Percentiles rank a stretch among this genome's conserved stretches.
Conservation (phyloP, 2,329 filamentous ascomycete genomes). For the Rutstroemia sp. region DNA sequence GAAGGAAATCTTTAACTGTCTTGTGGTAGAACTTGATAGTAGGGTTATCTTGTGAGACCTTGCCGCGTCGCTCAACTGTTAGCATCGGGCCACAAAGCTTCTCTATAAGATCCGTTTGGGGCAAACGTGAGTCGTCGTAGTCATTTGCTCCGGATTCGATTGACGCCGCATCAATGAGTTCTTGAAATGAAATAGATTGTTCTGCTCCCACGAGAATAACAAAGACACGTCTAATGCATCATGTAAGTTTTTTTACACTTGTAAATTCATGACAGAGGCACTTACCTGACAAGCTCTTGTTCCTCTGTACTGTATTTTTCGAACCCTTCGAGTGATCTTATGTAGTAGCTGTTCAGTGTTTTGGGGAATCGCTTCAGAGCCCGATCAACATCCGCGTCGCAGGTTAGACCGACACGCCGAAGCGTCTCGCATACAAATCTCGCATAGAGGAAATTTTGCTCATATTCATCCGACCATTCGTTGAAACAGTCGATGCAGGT, state of each 20-base stretch:
- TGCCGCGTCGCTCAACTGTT: background rate
- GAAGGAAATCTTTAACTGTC: constrained; percentile 8
- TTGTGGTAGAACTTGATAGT: constrained; percentile 8
- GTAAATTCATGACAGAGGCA: too few relatives aligned
- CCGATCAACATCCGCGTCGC: background rate
- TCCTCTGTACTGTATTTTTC: background rate
- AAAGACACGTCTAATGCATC: constrained; percentile 2
- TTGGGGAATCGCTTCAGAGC: constrained; percentile 7
- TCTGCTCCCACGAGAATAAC: constrained; percentile 5
- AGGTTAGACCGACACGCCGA: background rate
- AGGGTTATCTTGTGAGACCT: constrained; percentile 2
- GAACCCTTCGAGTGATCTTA: constrained; percentile 6
- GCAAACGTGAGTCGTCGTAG: background rate
- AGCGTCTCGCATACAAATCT: constrained; percentile 6
- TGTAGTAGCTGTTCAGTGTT: constrained; percentile 7
- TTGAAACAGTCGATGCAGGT: constrained; percentile 2
- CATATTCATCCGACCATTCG: constrained; percentile 1
- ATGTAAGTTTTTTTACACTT: too few relatives aligned
- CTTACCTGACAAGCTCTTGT: constrained; percentile 11
- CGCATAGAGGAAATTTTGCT: constrained; percentile 12
- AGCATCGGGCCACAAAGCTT: background rate
- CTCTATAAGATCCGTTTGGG: background rate
- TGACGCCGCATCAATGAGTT: background rate
- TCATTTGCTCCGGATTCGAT: background rate
- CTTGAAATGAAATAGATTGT: constrained; percentile 11